A percentile compares a stretch with the other conserved stretches of the same genome.
phyloP scores from a whole-genome alignment of 2,329 filamentous ascomycete genomes.

The Apiospora marii region DNA sequence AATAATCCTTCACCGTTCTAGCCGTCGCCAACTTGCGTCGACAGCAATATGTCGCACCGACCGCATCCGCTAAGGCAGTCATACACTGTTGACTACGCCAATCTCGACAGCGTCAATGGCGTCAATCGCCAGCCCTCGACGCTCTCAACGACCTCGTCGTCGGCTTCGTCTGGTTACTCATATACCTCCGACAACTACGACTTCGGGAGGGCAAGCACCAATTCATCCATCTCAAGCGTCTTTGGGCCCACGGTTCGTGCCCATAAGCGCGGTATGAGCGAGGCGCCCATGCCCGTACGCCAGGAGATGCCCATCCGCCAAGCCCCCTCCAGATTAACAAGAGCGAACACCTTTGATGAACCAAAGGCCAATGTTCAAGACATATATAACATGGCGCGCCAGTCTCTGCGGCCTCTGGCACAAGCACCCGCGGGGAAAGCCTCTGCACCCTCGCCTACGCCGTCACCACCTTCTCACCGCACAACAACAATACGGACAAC shows the following conservation, averaged over 20 bases:
- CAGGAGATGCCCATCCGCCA: slow-evolving; percentile 65
- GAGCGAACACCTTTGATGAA: slow-evolving; percentile 54
- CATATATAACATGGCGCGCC: slow-evolving; percentile 75
- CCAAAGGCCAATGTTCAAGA: slow-evolving; percentile 61
- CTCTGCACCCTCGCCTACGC: not conserved
- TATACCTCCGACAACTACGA: slow-evolving; percentile 58
- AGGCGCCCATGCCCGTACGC: slow-evolving; percentile 55
- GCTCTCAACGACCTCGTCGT: slow-evolving; percentile 74
- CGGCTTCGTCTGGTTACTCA: slow-evolving; percentile 74
- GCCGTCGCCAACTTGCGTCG: slow-evolving; percentile 32
- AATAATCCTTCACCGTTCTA: slow-evolving; percentile 34
- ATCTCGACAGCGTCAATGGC: slow-evolving; percentile 48
- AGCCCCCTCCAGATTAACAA: slow-evolving; percentile 48
- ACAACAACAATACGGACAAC: slow-evolving; percentile 39
- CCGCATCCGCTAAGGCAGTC: slow-evolving; percentile 65
- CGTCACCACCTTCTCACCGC: slow-evolving; percentile 36
- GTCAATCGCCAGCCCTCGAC: slow-evolving; percentile 72
- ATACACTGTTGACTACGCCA: slow-evolving; percentile 50
- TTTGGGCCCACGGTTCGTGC: slow-evolving; percentile 53
- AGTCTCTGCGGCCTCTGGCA: slow-evolving; percentile 75
- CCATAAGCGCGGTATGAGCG: slow-evolving; percentile 80
- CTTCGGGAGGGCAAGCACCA: slow-evolving; percentile 70
- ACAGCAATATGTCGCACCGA: slow-evolving; percentile 60
- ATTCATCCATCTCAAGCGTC: slow-evolving; percentile 76
- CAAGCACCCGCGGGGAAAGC: not conserved